A percentile compares a stretch with the other conserved stretches of the same genome.
These are phyloP conservation scores for Yamadazyma atlantica DNA, from an alignment of 1,139 yeast species.

Conservation along the genomic window DNA sequence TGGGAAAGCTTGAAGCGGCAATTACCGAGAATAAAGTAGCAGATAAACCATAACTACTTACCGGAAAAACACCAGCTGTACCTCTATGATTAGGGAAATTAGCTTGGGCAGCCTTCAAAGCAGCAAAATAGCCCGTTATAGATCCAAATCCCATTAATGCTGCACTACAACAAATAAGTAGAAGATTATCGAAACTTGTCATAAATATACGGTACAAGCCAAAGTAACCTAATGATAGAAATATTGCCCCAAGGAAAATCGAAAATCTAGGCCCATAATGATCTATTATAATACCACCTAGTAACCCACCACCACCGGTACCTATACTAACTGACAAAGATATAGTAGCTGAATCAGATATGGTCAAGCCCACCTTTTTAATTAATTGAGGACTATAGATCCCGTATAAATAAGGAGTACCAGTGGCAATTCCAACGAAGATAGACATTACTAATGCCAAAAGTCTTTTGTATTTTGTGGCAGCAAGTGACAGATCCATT, in stretches of 20 bases:
- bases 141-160: slow-evolving; percentile 61
- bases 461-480: slow-evolving; percentile 11
- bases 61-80: slow-evolving; percentile 65
- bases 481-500: background rate
- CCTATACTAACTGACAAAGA: slow-evolving; percentile 65
- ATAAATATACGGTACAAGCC: slow-evolving; percentile 33
- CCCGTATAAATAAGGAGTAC: slow-evolving; percentile 73
- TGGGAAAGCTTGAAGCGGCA: slow-evolving; percentile 45
- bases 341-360: slow-evolving; percentile 61
- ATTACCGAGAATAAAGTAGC: slow-evolving; percentile 45
- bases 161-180: slow-evolving; percentile 39
- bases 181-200: slow-evolving; percentile 21
- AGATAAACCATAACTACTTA: slow-evolving; percentile 54
- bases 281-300: slow-evolving; percentile 69
- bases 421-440: slow-evolving; percentile 49
- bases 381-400: slow-evolving; percentile 71
- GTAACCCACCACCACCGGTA: slow-evolving; percentile 64
- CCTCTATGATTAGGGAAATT: slow-evolving; percentile 73
- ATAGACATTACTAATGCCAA: slow-evolving; percentile 21
- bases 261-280: slow-evolving; percentile 54
- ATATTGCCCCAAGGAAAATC: slow-evolving; percentile 52
- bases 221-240: slow-evolving; percentile 44
- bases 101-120: slow-evolving; percentile 66
- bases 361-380: slow-evolving; percentile 53
- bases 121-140: slow-evolving; percentile 60